Base-by-base conservation (phyloP, 306 rosid genomes). In the Dryas octopetala region DNA sequence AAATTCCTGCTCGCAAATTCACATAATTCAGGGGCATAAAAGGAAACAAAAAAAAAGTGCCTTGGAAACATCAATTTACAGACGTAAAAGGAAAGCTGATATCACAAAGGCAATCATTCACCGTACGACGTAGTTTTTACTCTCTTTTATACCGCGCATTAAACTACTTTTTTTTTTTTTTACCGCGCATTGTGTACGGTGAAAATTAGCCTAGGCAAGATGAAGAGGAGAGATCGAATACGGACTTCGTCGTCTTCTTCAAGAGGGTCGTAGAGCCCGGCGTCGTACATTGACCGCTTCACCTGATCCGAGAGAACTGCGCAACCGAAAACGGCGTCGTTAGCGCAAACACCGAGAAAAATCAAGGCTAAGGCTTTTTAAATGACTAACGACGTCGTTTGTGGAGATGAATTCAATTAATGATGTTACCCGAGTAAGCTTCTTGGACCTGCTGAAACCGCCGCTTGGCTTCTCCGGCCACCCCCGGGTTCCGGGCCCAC, bases 401-500 rank as follows among this genome's bases (percentile, higher is more conserved):
- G 49, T 7, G 48, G 43, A 23, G 45, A 40, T 9, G 32, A 23
- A 23, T 23, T 23, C 23, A 23, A 23, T 23, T 23, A 23, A 38
- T 26, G 28, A 51, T 16, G 28, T 52, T 38, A 93, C 98, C 98
- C 6, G 98, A 86, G 58, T 96, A 92, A 3, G 99, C 99, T 79
- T 96, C 99, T 47, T 96, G 99, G 55, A 96, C 85, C 82, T 88
- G 93, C 85, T 96, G 99, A 85, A 92, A 96, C 71, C 96, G 89
- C 44, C 88, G 85, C 6, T 92, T 90, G 15, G 97, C 96, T 60
- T 96, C 98, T 70, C 88, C 97, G 11, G 88, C 89, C 2, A 84
- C 86, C 16, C 84, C 59, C 7, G 87, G 86, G 40, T 87, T 89
- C 68, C 84, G 86, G 17, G 88, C 53, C 85, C 88, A 88, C 77